Evolutionary conservation across 148 eudicot genomes (phyloP), one percentile per base, ranked within the genome.

Genomic region (Suaeda aralocaspica): DNA sequence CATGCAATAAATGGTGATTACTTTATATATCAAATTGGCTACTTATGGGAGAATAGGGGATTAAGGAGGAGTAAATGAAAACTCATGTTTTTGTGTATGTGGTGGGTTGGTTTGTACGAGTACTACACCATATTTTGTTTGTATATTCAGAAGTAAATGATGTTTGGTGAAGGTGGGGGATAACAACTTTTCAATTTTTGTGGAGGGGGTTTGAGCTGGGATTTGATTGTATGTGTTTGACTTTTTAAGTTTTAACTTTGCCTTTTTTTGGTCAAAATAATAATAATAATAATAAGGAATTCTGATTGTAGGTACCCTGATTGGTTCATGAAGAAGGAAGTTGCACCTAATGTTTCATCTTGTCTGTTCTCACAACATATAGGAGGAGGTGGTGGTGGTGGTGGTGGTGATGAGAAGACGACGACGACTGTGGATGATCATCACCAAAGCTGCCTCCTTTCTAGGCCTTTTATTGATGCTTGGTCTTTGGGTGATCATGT

Each of bases 401-500:
- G n/a, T n/a, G n/a, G n/a, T n/a, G n/a, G n/a, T n/a, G 28, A 52
- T 64, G 66, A 45, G 36, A 63, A 25, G 5, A 15, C 34, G 5
- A 44, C 53, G 25, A 6, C 52, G 26, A 21, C 14, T 29, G 68
- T 30, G 15, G 44, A 26, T 13, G 60, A 51, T 15, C 52, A 75
- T 15, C 10, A 56, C 33, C 76, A 71, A 21, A 48, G 52, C 21
- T 68, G 77, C 51, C 53, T 71, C 18, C 75, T 65, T 6, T 66
- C 88, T 5, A 81, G 89, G 84, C 86, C 81, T 67, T 90, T 90
- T 82, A 89, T 90, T 44, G 96, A 90, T 72, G 91, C 89, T 21
- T 90, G 92, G 96, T 81, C 90, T 39, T 66, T 78, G 8, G 78
- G 64, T 9, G 81, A 78, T 44, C 53, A 72, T 57, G 66, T 59